phyloP scores from a whole-genome alignment of 208 protist genomes.

The Trichomonas gallinae region DNA sequence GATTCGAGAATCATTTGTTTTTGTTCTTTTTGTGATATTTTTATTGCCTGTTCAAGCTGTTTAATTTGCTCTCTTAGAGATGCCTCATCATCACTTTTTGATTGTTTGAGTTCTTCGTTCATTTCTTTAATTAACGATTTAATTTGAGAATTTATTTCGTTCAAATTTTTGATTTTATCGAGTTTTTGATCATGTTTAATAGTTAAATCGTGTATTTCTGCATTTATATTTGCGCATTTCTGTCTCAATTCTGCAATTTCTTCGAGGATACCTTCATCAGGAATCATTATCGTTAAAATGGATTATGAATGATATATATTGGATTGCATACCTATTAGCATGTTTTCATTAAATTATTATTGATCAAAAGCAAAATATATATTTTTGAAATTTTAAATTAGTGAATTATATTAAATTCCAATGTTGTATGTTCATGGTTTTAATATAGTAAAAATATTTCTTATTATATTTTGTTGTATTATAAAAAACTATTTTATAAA shows the following conservation, averaged over 20 bases:
- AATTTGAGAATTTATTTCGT: not conserved
- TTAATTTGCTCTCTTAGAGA: not conserved
- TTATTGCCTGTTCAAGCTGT: not conserved
- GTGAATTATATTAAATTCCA: too few relatives aligned
- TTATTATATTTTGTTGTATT: too few relatives aligned
- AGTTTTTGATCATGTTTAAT: not conserved
- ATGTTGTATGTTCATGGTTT: too few relatives aligned
- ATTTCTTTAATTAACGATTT: not conserved
- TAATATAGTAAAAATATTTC: too few relatives aligned
- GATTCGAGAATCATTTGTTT: not conserved
- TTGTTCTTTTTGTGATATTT: not conserved
- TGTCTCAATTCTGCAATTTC: not conserved
- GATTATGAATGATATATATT: too few relatives aligned
- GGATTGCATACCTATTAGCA: too few relatives aligned
- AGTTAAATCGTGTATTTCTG: not conserved
- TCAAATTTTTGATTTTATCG: not conserved
- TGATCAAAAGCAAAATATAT: too few relatives aligned
- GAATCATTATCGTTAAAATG: not conserved
- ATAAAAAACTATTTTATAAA: too few relatives aligned
- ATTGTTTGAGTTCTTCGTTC: not conserved
- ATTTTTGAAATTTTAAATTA: too few relatives aligned
- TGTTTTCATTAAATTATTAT: too few relatives aligned
- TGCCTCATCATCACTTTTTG: not conserved
- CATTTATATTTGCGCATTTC: not conserved
- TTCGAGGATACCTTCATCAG: not conserved